These are phyloP conservation scores for Oryza meyeriana DNA, from an alignment of 176 grass and related monocot genomes.

Conservation along the genomic window DNA sequence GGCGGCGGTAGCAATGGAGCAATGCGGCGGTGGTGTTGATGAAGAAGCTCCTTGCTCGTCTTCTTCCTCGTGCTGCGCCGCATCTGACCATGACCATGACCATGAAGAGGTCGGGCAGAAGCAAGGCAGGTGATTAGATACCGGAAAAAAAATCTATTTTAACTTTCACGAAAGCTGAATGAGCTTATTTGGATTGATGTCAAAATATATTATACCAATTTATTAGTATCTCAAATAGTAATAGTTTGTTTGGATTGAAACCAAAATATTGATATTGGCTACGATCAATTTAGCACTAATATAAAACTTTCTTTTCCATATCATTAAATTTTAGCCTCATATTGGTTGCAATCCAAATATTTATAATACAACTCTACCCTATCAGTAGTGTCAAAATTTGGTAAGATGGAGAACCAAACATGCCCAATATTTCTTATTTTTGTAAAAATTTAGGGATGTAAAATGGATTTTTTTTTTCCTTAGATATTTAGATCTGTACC, in stretches of 20 bases:
- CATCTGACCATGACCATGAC: neutral
- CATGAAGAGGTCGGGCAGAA: neutral
- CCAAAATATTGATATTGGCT: no score
- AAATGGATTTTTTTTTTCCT: neutral
- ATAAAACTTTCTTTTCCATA: no score
- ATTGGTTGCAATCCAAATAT: no score
- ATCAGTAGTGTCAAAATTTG: no score
- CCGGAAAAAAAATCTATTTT: neutral
- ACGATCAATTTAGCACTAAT: no score
- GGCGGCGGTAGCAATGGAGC: neutral
- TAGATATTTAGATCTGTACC: neutral
- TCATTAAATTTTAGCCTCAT: no score
- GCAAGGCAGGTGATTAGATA: neutral
- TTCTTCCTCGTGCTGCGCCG: conserved; percentile 3
- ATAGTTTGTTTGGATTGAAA: no score
- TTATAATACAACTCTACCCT: no score
- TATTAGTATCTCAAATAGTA: no score
- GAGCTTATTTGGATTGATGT: no score
- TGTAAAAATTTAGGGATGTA: neutral
- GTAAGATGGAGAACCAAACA: no score
- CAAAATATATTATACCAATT: no score
- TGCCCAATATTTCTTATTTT: neutral
- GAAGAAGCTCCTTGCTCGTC: conserved; percentile 9
- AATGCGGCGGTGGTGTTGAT: neutral
- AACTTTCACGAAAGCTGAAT: neutral